Evolutionary conservation across 441 rosid species (phyloP).

Genomic region (Erodium moschatum): DNA sequence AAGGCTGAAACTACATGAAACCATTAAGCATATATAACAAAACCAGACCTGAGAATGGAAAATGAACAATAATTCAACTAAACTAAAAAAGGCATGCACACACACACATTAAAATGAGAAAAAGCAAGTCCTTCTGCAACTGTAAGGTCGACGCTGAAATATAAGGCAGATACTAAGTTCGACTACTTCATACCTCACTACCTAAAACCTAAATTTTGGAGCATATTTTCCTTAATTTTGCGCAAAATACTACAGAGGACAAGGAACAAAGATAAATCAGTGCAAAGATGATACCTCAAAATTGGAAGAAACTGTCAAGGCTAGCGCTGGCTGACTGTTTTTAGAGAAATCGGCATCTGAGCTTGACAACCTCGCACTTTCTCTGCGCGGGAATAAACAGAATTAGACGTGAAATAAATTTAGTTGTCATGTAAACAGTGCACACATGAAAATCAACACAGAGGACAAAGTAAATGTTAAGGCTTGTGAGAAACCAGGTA

Average conservation of each 20-base stretch:
- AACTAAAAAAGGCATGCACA: not conserved
- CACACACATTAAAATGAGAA: not conserved
- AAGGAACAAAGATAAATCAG: conserved; percentile 10
- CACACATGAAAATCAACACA: not conserved
- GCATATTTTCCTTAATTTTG: not conserved
- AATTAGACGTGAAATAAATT: conserved; percentile 15
- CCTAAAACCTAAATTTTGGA: not conserved
- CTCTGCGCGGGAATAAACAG: conserved; percentile 38
- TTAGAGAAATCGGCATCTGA: conserved; percentile 50
- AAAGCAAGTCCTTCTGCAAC: not conserved
- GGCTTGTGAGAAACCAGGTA: not conserved
- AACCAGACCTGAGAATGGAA: conserved; percentile 9
- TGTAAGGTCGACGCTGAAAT: not conserved
- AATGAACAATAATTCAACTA: not conserved
- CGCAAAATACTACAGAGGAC: not conserved
- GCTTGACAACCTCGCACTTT: conserved; percentile 40
- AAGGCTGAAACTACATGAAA: not conserved
- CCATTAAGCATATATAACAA: not conserved
- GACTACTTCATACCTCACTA: not conserved
- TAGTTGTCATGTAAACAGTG: conserved; percentile 5
- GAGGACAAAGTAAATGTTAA: conserved; percentile 1
- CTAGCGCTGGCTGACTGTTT: conserved; percentile 39
- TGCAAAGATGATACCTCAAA: conserved; percentile 48
- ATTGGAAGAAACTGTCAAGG: conserved; percentile 65
- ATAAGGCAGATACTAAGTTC: not conserved